Conservation (phyloP, 345 rosid species). For the Schrenkiella parvula region DNA sequence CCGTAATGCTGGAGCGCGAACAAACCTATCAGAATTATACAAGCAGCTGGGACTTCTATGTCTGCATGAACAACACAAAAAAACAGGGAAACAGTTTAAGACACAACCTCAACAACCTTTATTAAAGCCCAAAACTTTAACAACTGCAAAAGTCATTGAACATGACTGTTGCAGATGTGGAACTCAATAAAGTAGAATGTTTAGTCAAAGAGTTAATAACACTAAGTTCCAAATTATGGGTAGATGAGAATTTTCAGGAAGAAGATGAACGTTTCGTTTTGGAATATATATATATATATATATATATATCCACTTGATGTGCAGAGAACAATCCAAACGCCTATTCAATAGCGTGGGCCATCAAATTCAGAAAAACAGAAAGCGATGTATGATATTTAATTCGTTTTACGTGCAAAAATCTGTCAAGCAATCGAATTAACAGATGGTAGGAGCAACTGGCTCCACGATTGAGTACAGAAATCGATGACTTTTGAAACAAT, state of each 20-base stretch:
- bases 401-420: constrained; percentile 27
- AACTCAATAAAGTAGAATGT: not conserved
- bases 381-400: constrained; percentile 8
- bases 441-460: constrained; percentile 23
- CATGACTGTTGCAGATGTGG: not conserved
- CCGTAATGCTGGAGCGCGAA: constrained; percentile 95
- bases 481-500: not conserved
- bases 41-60: constrained; percentile 72
- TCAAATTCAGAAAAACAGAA: not conserved
- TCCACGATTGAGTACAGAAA: constrained; percentile 17
- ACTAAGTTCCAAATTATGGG: constrained; percentile 11
- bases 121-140: not conserved
- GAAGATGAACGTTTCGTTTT: not conserved
- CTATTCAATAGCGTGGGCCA: constrained; percentile 29
- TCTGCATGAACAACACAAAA: constrained; percentile 45
- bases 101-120: not conserved
- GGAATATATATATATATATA: not conserved
- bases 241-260: constrained; percentile 10
- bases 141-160: not conserved
- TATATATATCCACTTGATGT: constrained; percentile 15
- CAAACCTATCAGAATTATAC: constrained; percentile 66
- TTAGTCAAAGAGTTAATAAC: not conserved
- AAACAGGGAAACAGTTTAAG: constrained; percentile 2
- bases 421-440: constrained; percentile 17
- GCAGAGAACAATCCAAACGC: constrained; percentile 17